A percentile compares a stretch with the other conserved stretches of the same genome.
Evolutionary conservation across 768 basidiomycete species (phyloP).

Genomic region (Amanita polypyramis): DNA sequence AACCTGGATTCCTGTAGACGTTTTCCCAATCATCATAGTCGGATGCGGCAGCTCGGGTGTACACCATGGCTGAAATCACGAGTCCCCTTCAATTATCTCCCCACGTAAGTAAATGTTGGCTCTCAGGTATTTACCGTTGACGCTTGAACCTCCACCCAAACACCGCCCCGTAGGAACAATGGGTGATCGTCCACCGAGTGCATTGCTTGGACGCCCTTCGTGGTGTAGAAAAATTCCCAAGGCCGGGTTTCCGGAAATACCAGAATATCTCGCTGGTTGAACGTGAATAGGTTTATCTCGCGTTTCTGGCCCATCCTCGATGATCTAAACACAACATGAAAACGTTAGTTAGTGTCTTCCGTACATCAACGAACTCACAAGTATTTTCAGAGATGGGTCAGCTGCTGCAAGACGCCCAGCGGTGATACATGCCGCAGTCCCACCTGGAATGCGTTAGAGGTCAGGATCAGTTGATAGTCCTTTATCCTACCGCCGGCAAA

Average conservation of each 20-base stretch:
- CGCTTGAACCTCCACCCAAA: conserved; percentile 51
- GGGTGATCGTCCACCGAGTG: conserved; percentile 30
- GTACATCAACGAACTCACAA: conserved; percentile 21
- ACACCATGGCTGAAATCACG: conserved; percentile 19
- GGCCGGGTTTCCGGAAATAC: conserved; percentile 25
- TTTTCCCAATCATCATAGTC: conserved; percentile 60
- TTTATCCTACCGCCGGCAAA: conserved; percentile 45
- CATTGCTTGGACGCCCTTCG: conserved; percentile 30
- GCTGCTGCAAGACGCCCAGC: conserved; percentile 45
- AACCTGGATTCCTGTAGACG: conserved; percentile 42
- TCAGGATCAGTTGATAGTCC: not conserved
- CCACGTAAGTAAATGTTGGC: not conserved
- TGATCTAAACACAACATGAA: conserved; percentile 19
- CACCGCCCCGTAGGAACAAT: conserved; percentile 36
- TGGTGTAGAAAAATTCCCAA: conserved; percentile 36
- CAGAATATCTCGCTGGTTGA: conserved; percentile 43
- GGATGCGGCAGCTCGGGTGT: conserved; percentile 47
- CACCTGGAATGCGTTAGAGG: conserved; percentile 21
- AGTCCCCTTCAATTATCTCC: not conserved
- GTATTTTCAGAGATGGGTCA: conserved; percentile 43
- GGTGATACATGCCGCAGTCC: conserved; percentile 44
- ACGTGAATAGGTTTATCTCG: conserved; percentile 32
- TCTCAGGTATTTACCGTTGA: conserved; percentile 39
- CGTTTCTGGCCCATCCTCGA: conserved; percentile 50
- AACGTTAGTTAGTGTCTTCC: too few relatives aligned